Evolutionary conservation across 2,329 filamentous ascomycete species (phyloP), one percentile per base, ranked within the genome.

Genomic region (Talaromyces funiculosus): DNA sequence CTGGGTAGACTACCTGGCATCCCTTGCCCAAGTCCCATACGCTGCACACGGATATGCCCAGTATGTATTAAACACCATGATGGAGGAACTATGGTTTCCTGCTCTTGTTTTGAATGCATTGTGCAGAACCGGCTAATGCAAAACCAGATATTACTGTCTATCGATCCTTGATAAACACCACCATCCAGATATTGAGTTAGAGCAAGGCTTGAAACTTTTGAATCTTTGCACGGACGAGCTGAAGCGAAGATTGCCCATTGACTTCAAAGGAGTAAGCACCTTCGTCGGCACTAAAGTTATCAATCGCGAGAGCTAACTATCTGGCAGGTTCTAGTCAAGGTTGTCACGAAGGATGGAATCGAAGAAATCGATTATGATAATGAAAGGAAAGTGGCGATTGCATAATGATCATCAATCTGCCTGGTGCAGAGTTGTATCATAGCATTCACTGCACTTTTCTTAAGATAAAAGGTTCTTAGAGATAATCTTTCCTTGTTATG

Each of bases 131-230:
- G 45, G 16, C 45, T 33, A 14, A 33, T 5, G 16, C n/a, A 9
- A 20, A 40, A 54, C 7, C 22, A 91, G 87, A 79, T 97, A 97
- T 83, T 99, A 99, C 83, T 99, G 94, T 77, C 84, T 99, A 63
- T 95, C 91, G 6, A 95, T 96, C 68, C 86, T 99, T 56, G 94
- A 99, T 81, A 99, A 99, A 82, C 94, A 99, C 76, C 94, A 99
- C 76, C 90, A 97, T 72, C 93, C 94, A 53, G 89, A 97, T 72
- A 97, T 99, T 76, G 85, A 84, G 63, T 86, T 94, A 59, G 92
- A 89, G 64, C 85, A 96, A 76, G 94, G 94, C 61, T 85, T 96
- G 79, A 94, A 96, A 82, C 86, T 99, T 64, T 81, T 99, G 71
- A 88, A 86, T 69, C 89, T 97, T 87, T 99, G 94, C 80, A 94